phyloP scores from a whole-genome alignment of 441 rosid genomes.

The Bocquillonia castaneifolia region DNA sequence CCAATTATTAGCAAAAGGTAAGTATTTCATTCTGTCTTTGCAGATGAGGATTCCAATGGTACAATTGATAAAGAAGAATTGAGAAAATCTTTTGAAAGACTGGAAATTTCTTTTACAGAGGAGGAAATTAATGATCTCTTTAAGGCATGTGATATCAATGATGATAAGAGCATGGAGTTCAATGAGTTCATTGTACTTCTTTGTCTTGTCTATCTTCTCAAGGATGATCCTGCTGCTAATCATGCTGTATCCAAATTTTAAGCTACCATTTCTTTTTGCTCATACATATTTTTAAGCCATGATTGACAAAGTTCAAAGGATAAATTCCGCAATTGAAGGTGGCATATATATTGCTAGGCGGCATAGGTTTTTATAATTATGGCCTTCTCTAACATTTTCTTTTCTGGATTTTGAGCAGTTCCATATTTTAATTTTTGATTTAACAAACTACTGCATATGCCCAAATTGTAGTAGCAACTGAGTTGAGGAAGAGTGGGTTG shows the following conservation, averaged over 20 bases:
- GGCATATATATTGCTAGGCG: not conserved
- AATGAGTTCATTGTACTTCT: constrained; percentile 89
- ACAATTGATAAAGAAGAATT: constrained; percentile 72
- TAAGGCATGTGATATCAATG: constrained; percentile 71
- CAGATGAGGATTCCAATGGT: constrained; percentile 86
- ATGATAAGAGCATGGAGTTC: constrained; percentile 74
- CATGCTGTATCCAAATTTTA: constrained; percentile 44
- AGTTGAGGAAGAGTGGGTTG: not conserved
- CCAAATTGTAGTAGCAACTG: not conserved
- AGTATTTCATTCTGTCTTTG: constrained; percentile 15
- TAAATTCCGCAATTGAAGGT: not conserved
- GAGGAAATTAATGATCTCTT: constrained; percentile 80
- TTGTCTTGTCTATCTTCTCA: constrained; percentile 82
- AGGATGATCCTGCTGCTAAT: constrained; percentile 53
- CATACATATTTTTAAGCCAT: constrained; percentile 1
- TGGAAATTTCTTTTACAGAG: constrained; percentile 64
- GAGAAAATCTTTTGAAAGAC: constrained; percentile 59
- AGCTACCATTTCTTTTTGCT: not conserved
- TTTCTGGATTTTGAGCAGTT: not conserved
- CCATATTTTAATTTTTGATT: not conserved
- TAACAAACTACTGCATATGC: not conserved
- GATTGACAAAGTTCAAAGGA: not conserved
- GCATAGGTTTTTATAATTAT: not conserved
- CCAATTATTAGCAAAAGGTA: not conserved
- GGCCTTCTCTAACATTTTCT: not conserved